These are phyloP conservation scores for Angophora floribunda DNA, from an alignment of 345 rosid species.

Conservation along the genomic window DNA sequence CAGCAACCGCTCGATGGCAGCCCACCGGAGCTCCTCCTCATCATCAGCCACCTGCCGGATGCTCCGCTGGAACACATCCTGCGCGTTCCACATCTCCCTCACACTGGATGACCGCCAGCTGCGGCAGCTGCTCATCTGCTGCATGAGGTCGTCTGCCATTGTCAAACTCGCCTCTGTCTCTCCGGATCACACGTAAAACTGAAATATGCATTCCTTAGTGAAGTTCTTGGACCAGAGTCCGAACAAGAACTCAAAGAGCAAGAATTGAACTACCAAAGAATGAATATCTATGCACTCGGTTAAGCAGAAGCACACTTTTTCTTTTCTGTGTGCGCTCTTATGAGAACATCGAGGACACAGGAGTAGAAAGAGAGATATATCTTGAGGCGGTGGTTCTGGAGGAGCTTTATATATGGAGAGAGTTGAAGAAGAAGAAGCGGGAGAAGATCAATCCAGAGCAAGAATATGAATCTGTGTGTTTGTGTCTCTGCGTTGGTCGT, in stretches of 20 bases:
- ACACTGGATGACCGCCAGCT: conserved; percentile 12
- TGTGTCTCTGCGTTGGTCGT: background rate
- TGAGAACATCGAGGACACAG: background rate
- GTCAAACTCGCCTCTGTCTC: background rate
- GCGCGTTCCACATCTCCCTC: conserved; percentile 8
- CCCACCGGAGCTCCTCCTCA: conserved; percentile 24
- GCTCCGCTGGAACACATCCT: conserved; percentile 14
- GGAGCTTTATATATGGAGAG: background rate
- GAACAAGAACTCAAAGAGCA: background rate
- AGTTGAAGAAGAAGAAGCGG: background rate
- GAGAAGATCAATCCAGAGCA: background rate
- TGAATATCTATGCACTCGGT: background rate
- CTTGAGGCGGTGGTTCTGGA: background rate
- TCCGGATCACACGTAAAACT: background rate
- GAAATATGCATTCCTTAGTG: background rate
- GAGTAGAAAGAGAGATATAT: background rate
- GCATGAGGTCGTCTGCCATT: conserved; percentile 9
- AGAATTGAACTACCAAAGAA: background rate
- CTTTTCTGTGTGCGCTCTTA: background rate
- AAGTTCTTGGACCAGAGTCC: background rate
- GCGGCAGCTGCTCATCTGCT: conserved; percentile 14
- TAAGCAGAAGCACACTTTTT: background rate
- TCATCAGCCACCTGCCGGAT: background rate
- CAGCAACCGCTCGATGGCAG: conserved; percentile 17
- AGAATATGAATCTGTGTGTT: background rate